phyloP scores from a whole-genome alignment of 768 basidiomycete species.

The Sporobolomyces pararoseus region DNA sequence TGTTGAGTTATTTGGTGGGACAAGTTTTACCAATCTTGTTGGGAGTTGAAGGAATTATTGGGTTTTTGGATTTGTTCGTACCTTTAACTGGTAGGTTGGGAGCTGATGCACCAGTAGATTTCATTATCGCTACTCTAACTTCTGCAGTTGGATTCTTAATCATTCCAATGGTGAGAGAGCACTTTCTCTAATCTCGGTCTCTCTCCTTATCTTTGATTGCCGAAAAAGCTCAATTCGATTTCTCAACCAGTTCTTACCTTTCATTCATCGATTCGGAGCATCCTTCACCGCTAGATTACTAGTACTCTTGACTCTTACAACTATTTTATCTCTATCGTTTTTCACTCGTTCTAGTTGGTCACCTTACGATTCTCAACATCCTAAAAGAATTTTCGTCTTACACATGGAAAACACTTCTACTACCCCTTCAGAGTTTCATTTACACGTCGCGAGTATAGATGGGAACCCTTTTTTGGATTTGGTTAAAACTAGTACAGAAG shows the following conservation, averaged over 20 bases:
- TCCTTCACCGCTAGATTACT: constrained; percentile 48
- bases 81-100: constrained; percentile 57
- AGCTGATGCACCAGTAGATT: constrained; percentile 73
- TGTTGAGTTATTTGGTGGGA: constrained; percentile 64
- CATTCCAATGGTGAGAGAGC: constrained; percentile 55
- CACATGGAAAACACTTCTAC: constrained; percentile 73
- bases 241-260: constrained; percentile 54
- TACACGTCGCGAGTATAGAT: constrained; percentile 80
- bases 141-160: constrained; percentile 59
- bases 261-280: constrained; percentile 67
- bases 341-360: constrained; percentile 53
- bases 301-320: constrained; percentile 54
- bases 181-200: too few relatives aligned
- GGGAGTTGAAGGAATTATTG: constrained; percentile 58
- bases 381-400: constrained; percentile 77
- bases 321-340: constrained; percentile 58
- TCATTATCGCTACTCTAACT: constrained; percentile 77
- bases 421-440: constrained; percentile 57
- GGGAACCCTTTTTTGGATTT: constrained; percentile 67
- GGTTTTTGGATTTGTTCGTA: constrained; percentile 79
- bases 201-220: too few relatives aligned
- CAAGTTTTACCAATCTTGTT: constrained; percentile 48
- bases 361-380: constrained; percentile 80
- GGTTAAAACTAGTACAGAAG: constrained; percentile 59
- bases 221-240: too few relatives aligned